Evolutionary conservation across 2,329 filamentous ascomycete species (phyloP).

Genomic region (Colletotrichum plurivorum): DNA sequence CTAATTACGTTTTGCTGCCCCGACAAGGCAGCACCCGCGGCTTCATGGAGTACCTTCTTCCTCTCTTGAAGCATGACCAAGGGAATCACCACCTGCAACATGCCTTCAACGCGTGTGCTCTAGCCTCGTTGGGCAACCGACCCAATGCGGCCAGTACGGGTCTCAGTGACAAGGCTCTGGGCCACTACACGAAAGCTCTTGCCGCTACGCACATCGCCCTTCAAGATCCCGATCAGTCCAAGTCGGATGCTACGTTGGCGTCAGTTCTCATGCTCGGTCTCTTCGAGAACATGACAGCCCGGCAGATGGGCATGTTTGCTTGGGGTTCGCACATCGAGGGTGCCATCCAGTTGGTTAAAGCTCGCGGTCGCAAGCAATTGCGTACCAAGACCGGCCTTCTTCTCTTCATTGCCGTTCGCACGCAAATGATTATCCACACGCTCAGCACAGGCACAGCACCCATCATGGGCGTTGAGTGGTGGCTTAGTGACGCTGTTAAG

Average conservation of each 20-base stretch:
- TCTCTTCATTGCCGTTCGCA: constrained; percentile 72
- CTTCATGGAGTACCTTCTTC: constrained; percentile 72
- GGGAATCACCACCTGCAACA: constrained; percentile 64
- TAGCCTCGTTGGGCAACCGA: constrained; percentile 70
- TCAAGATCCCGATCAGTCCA: constrained; percentile 62
- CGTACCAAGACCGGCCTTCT: constrained; percentile 66
- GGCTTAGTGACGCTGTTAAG: constrained; percentile 67
- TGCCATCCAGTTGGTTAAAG: constrained; percentile 72
- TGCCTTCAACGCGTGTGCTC: constrained; percentile 72
- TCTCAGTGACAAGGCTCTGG: constrained; percentile 59
- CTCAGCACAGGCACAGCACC: constrained; percentile 67
- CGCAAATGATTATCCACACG: constrained; percentile 73
- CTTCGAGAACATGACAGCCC: constrained; percentile 64
- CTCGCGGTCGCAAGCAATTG: constrained; percentile 69
- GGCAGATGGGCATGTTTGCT: constrained; percentile 51
- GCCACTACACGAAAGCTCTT: constrained; percentile 69
- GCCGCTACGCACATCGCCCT: constrained; percentile 67
- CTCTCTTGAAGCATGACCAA: constrained; percentile 63
- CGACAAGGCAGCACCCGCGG: constrained; percentile 65
- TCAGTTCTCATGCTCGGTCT: constrained; percentile 72
- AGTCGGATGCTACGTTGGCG: constrained; percentile 70
- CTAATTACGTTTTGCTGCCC: constrained; percentile 72
- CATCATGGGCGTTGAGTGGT: constrained; percentile 70
- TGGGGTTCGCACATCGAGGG: constrained; percentile 77
- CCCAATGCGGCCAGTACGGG: constrained; percentile 51